phyloP scores from a whole-genome alignment of 2,329 filamentous ascomycete species.

The Bipolaris oryzae region DNA sequence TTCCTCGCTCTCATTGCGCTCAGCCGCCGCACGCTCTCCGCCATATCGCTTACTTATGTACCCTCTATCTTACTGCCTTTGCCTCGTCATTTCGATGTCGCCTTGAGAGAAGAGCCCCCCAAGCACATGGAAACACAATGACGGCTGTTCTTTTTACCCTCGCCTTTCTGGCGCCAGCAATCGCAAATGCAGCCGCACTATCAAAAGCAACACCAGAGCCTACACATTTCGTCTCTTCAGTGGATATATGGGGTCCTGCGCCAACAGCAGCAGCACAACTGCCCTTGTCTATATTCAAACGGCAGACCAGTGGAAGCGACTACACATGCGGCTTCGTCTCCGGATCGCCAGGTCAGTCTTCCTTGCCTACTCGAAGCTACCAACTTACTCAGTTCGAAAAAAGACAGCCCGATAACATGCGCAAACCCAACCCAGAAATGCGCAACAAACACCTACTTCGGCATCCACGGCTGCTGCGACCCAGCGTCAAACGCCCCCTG shows the following conservation, averaged over 20 bases:
- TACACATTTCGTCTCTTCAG: too few relatives aligned
- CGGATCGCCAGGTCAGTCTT: constrained; percentile 31
- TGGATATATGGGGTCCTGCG: too few relatives aligned
- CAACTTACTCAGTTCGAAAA: constrained; percentile 10
- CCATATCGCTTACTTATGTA: neutral
- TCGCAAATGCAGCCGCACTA: constrained; percentile 29
- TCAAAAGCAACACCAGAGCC: too few relatives aligned
- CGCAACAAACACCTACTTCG: constrained; percentile 41
- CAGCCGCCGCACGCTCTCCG: constrained; percentile 15
- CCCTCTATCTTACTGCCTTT: neutral
- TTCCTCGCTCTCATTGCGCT: constrained; percentile 12
- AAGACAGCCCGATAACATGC: constrained; percentile 42
- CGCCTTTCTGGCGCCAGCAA: constrained; percentile 37
- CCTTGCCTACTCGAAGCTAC: neutral
- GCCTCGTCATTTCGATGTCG: neutral
- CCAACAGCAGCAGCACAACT: constrained; percentile 28
- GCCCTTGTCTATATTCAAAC: constrained; percentile 35
- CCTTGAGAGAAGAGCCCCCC: neutral
- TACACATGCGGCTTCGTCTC: constrained; percentile 43
- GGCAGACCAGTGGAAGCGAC: constrained; percentile 20
- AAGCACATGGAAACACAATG: constrained; percentile 30
- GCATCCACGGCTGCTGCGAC: constrained; percentile 45
- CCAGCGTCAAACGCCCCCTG: constrained; percentile 27
- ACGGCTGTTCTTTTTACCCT: constrained; percentile 30
- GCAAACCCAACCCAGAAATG: constrained; percentile 32